Percentiles rank a stretch among this genome's conserved stretches.
These are phyloP conservation scores for Trichomonascus vanleenenianus DNA, from an alignment of 805 yeast species.

Conservation along the genomic window DNA sequence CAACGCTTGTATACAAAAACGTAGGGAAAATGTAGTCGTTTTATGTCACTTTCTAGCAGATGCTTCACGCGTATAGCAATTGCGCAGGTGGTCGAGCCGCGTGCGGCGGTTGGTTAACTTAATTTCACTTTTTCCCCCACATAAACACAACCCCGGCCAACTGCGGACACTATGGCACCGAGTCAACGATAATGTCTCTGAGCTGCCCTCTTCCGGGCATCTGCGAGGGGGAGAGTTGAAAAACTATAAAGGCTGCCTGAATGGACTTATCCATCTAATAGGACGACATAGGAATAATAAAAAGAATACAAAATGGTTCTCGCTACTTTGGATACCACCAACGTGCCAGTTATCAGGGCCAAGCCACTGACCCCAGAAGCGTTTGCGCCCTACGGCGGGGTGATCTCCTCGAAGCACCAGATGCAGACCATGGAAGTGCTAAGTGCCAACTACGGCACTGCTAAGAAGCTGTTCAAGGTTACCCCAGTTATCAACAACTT, in stretches of 20 bases:
- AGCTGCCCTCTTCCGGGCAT: no score
- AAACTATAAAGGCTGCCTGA: no score
- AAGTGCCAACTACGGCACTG: conserved; percentile 91
- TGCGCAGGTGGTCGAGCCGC: no score
- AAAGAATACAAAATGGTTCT: conserved; percentile 13
- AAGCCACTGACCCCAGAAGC: conserved; percentile 55
- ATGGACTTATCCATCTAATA: neutral
- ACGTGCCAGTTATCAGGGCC: conserved; percentile 34
- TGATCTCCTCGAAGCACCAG: conserved; percentile 73
- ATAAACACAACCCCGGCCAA: neutral
- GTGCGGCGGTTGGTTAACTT: no score
- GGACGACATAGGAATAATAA: neutral
- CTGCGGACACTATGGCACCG: neutral
- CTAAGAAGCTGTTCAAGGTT: conserved; percentile 65
- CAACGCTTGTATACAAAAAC: no score
- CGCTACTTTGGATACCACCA: conserved; percentile 11
- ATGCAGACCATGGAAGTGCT: conserved; percentile 37
- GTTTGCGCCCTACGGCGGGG: conserved; percentile 65
- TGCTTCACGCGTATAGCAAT: no score
- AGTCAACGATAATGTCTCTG: no score
- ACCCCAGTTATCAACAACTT: conserved; percentile 57
- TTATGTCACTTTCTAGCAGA: no score
- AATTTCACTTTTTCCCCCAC: no score
- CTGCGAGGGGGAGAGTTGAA: no score
- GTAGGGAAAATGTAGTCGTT: no score